phyloP scores from a whole-genome alignment of 768 basidiomycete species.

The Tulasnella sp. region DNA sequence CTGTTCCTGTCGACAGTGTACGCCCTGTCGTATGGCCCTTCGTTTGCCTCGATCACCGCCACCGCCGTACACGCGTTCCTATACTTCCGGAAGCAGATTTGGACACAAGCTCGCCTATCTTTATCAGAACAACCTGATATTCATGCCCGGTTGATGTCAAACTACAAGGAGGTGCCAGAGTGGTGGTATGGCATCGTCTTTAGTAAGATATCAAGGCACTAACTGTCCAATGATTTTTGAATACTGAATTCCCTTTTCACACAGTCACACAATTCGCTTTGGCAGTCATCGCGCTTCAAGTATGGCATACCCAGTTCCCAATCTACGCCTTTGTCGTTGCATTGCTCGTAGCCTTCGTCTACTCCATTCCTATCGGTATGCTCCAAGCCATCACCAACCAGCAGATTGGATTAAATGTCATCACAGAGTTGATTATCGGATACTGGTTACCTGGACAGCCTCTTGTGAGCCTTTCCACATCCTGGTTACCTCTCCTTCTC shows the following conservation, averaged over 20 bases:
- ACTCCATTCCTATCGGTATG: constrained; percentile 75
- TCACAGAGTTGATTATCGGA: constrained; percentile 65
- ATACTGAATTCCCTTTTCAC: neutral
- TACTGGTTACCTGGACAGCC: constrained; percentile 75
- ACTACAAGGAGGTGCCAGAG: constrained; percentile 67
- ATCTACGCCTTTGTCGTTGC: constrained; percentile 75
- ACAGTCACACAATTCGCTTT: constrained; percentile 51
- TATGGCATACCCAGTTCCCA: constrained; percentile 56
- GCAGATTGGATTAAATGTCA: constrained; percentile 50
- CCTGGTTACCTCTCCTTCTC: too few relatives aligned
- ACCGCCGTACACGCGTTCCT: constrained; percentile 71
- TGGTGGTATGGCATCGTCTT: constrained; percentile 78
- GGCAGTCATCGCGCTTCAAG: constrained; percentile 57
- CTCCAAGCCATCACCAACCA: constrained; percentile 86
- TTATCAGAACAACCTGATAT: constrained; percentile 75
- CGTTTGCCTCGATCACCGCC: constrained; percentile 65
- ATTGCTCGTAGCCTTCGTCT: constrained; percentile 52
- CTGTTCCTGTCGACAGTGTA: constrained; percentile 60
- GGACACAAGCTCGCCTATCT: constrained; percentile 54
- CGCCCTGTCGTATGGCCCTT: constrained; percentile 59
- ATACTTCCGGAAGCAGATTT: constrained; percentile 77
- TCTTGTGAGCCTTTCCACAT: too few relatives aligned
- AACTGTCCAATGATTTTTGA: neutral
- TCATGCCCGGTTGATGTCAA: constrained; percentile 70
- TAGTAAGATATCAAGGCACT: constrained; percentile 19